A percentile compares a stretch with the other conserved stretches of the same genome.
phyloP scores from a whole-genome alignment of 148 eudicot genomes.

The Gaultheria prostrata region DNA sequence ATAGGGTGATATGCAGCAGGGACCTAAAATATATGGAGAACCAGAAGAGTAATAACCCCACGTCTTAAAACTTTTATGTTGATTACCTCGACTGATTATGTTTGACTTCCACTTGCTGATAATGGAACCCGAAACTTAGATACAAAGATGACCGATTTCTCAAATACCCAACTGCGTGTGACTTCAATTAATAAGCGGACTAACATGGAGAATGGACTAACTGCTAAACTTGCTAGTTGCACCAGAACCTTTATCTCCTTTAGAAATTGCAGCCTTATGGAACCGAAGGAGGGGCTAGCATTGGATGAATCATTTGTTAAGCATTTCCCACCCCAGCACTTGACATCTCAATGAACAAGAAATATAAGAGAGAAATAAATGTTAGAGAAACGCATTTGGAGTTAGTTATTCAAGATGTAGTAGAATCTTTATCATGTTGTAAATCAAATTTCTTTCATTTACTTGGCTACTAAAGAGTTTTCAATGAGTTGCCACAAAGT shows the following conservation, averaged over 20 bases:
- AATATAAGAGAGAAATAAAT: neutral
- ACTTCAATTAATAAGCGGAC: neutral
- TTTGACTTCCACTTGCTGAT: neutral
- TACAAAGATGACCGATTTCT: neutral
- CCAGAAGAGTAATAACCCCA: neutral
- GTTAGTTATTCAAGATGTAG: neutral
- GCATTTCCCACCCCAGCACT: neutral
- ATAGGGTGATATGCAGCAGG: neutral
- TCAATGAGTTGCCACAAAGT: neutral
- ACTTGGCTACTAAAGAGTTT: neutral
- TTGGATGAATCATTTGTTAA: slow-evolving; percentile 1
- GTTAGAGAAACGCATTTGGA: neutral
- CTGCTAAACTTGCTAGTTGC: neutral
- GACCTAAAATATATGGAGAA: slow-evolving; percentile 8
- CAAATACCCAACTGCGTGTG: neutral
- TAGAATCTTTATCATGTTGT: neutral
- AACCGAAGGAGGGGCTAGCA: neutral
- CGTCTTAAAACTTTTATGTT: neutral
- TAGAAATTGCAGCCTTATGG: neutral
- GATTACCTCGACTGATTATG: neutral
- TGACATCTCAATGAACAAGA: neutral
- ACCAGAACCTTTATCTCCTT: neutral
- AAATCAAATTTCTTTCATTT: neutral
- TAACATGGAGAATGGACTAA: neutral
- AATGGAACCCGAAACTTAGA: neutral